Base-by-base conservation (phyloP, 2,329 filamentous ascomycete genomes). In the Tolypocladium nubicola region DNA sequence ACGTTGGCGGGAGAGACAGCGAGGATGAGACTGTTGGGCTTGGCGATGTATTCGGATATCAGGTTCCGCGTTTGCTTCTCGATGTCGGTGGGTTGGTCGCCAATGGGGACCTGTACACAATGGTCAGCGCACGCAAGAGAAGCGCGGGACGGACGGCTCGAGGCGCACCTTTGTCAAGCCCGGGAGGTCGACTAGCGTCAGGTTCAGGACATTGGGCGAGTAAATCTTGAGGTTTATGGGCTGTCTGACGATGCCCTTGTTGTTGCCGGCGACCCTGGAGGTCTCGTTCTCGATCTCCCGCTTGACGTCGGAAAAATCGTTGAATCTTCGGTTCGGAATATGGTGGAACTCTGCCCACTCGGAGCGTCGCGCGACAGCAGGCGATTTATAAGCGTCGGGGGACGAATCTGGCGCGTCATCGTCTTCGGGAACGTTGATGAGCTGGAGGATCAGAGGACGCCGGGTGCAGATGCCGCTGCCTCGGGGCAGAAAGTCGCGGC, bases 141-240 rank as follows among this genome's bases (percentile, higher is more conserved):
- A 45, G 52, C 55, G 57, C 47, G 40, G 23, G 37, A 49, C 37
- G 30, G 6, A 7, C n/a, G 16, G 26, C 11, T 49, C 23, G 30
- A 39, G 57, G 61, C 73, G 56, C 71, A 90, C 88, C 82, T 99
- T 97, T 67, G 94, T 99, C 70, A 99, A 77, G 66, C 94, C 94
- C 4, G 94, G 94, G 68, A 99, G 75, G 79, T 99, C 94, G 60
- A 99, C 94, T 66, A 99, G 79, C 2, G 94, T 99, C 74, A 99
- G 79, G 74, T 95, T 99, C 60, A 99, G 83, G 59, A 99, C 94
- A 72, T 97, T 88, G 30, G 94, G 92, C 52, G 94, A 97, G 77
- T 96, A 99, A 62, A 99, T 94, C 72, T 97, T 97, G 64, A 99
- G 83, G 75, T 99, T 97, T 73, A 99, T 99, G 59, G 94, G 91